phyloP scores from a whole-genome alignment of 2,329 filamentous ascomycete genomes.

The Calonectria montana region DNA sequence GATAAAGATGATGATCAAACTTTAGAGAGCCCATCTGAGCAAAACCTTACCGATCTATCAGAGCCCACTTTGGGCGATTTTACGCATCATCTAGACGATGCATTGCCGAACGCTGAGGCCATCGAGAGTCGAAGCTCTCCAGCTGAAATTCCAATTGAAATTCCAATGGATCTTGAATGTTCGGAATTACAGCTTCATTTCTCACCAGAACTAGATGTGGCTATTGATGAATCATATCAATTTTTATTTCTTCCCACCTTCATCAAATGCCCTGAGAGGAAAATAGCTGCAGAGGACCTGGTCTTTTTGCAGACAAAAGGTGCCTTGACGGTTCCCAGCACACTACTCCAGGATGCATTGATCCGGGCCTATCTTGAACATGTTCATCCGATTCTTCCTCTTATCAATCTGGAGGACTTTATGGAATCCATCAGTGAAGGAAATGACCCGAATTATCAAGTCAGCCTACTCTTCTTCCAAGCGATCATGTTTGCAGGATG shows the following conservation, averaged over 20 bases:
- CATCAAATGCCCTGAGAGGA: conserved; percentile 81
- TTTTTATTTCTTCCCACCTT: conserved; percentile 64
- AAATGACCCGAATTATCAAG: conserved; percentile 75
- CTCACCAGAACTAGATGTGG: not conserved
- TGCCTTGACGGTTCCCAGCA: conserved; percentile 78
- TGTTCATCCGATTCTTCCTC: conserved; percentile 72
- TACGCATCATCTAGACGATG: not conserved
- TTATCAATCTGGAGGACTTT: conserved; percentile 72
- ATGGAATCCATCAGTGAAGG: conserved; percentile 68
- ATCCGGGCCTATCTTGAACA: conserved; percentile 86
- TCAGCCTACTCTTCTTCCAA: conserved; percentile 90
- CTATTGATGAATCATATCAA: not conserved
- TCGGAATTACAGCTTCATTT: not conserved
- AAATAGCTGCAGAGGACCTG: conserved; percentile 82
- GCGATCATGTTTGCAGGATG: conserved; percentile 93
- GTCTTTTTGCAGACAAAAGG: conserved; percentile 85
- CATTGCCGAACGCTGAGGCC: too few relatives aligned
- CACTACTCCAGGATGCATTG: conserved; percentile 79
- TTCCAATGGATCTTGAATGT: not conserved
- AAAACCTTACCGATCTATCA: not conserved
- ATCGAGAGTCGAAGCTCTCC: not conserved
- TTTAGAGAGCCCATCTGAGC: not conserved
- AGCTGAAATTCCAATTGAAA: not conserved
- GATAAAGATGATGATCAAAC: not conserved
- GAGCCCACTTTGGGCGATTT: not conserved